Base-by-base conservation (phyloP, 2,329 filamentous ascomycete species). In the Xenosphaeropsis pyriputrescens region DNA sequence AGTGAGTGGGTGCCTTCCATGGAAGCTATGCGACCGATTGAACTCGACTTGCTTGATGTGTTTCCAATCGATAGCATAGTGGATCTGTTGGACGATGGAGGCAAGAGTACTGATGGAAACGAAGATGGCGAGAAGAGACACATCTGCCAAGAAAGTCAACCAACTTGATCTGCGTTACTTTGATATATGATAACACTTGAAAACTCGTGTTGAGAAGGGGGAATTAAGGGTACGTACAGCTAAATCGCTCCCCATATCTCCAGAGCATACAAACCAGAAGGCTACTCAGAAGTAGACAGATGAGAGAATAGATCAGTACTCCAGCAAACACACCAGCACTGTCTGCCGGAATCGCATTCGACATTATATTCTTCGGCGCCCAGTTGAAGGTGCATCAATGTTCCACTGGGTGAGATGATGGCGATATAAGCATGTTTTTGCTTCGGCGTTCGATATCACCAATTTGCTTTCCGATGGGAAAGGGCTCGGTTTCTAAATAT, bases 1-100 rank as follows among this genome's bases (percentile, higher is more conserved):
- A 22, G 58, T 58, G 9, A 67, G 43, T 34, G 63, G 61, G 5
- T 62, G 60, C 19, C 55, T 58, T 3, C 54, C 56, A 5, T 56
- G 34, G 36, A 60, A 52, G 14, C 46, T 37, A 7, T 56, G 41
- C 2, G 58, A 47, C 41, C 62, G 53, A 5, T 57, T 39, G 38
- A 59, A 62, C 37, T 67, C 42, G 12, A 45, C 46, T 30, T 48
- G 33, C 31, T 53, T 51, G 18, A 53, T 41, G 2, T 41, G 18
- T 1, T 22, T 32, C 47, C 47, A 56, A 29, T 39, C 22, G 12
- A 34, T 40, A 11, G 45, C 48, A 39, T 50, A 55, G 31, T 55
- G 48, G 13, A 54, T 36, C 39, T 55, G 53, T 36, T 56, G 49
- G 11, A 43, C 35, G 18, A 54, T 48, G 2, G 53, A 55, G 18